phyloP scores from a whole-genome alignment of 1,139 yeast species.

The Kluyveromyces sp. region DNA sequence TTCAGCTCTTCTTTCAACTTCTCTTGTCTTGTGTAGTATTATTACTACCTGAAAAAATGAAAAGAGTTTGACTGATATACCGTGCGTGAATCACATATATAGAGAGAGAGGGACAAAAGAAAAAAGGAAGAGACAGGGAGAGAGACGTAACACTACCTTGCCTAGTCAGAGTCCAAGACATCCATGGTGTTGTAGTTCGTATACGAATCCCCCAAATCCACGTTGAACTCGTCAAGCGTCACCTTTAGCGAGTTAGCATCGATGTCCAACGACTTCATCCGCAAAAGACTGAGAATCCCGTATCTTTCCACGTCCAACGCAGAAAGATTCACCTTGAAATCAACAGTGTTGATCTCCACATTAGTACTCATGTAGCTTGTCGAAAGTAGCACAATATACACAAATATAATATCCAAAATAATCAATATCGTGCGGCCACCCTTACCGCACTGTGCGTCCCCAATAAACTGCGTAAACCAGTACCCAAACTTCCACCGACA shows the following conservation, averaged over 20 bases:
- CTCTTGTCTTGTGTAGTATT: neutral
- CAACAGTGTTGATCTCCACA: conserved; percentile 6
- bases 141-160: too few relatives aligned
- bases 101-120: too few relatives aligned
- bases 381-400: conserved; percentile 10
- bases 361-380: conserved; percentile 10
- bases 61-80: neutral
- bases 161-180: neutral
- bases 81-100: too few relatives aligned
- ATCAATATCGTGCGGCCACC: conserved; percentile 12
- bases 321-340: conserved; percentile 9
- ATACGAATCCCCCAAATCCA: conserved; percentile 2
- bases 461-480: conserved; percentile 13
- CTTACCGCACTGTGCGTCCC: conserved; percentile 15
- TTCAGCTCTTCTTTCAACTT: neutral
- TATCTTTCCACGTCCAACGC: conserved; percentile 10
- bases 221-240: conserved; percentile 8
- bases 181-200: conserved; percentile 1
- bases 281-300: conserved; percentile 15
- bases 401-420: conserved; percentile 12
- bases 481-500: conserved; percentile 14
- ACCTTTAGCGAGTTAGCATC: conserved; percentile 3
- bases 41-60: neutral
- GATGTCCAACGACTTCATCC: conserved; percentile 9
- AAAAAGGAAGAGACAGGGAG: neutral